Evolutionary conservation across 192 early-diverging fungal genomes (phyloP), one percentile per base, ranked within the genome.

Genomic region (Mortierella hygrophila): DNA sequence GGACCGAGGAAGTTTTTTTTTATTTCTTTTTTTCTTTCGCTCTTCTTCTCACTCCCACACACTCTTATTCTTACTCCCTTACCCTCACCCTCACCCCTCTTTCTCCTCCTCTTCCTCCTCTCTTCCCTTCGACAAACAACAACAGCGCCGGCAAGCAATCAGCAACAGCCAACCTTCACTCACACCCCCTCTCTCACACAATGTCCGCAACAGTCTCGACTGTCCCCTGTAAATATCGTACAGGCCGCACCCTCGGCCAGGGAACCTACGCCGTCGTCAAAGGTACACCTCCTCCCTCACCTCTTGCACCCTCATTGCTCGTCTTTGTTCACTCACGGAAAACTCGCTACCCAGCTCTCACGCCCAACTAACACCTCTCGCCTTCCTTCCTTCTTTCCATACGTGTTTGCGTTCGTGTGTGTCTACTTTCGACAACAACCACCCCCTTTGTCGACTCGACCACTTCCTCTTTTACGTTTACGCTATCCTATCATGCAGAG

Each of bases 241-340:
- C 93, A n/a, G 93, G 93, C 76, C 92, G 89, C 63, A 88, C 90
- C 18, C 88, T 94, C 16, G 93, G 93, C 6, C 89, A 93, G 81
- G 93, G 93, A 23, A 94, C 92, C 65, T 94, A 94, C 85, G 93
- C 93, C 54, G 90, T 90, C 3, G 93, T 94, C 76, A 94, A 94
- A 89, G 92, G 92, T 93, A 89, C 71, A 49, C 44, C 46, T 10
- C 29, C 70, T 40, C 16, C 8, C 35, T 74, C 47, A 9, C 11
- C 46, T 44, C 47, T 2, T 15, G n/a, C 65, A 46, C 15, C 40
- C n/a, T 40, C 15, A 63, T 20, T 72, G 81, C 55, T n/a, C 13
- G 4, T 69, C 71, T 15, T 55, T 26, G 9, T 9, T 57, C 46
- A 72, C 26, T 68, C 52, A 38, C 49, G 6, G 55, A 46, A 46